A percentile compares a stretch with the other conserved stretches of the same genome.
phyloP scores from a whole-genome alignment of 2,329 filamentous ascomycete species.

The Hypoxylon sp. region DNA sequence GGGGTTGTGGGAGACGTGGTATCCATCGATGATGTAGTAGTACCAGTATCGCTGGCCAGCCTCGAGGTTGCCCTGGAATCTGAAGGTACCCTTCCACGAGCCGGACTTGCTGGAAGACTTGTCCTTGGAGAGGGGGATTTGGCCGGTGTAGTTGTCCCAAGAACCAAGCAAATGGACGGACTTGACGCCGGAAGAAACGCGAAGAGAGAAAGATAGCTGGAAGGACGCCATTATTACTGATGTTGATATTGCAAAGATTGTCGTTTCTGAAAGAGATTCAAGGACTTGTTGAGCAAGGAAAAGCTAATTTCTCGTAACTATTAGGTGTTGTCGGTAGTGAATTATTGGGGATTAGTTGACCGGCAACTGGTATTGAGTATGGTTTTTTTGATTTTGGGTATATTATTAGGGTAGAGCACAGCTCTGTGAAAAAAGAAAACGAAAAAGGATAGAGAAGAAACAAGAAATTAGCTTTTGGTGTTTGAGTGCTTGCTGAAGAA shows the following conservation, averaged over 20 bases:
- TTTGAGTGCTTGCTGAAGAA: slow-evolving; percentile 76
- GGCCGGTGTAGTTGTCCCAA: slow-evolving; percentile 96
- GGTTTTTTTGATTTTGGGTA: slow-evolving; percentile 50
- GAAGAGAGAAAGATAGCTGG: slow-evolving; percentile 95
- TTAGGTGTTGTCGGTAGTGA: slow-evolving; percentile 51
- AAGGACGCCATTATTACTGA: slow-evolving; percentile 81
- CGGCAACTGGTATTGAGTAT: slow-evolving; percentile 59
- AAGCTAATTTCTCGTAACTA: slow-evolving; percentile 65
- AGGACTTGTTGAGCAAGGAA: slow-evolving; percentile 65
- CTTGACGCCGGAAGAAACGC: slow-evolving; percentile 96
- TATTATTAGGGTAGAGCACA: slow-evolving; percentile 60
- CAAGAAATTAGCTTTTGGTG: slow-evolving; percentile 64
- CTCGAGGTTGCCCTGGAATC: slow-evolving; percentile 91
- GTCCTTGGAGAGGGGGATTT: slow-evolving; percentile 94
- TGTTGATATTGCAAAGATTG: slow-evolving; percentile 54
- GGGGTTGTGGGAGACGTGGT: slow-evolving; percentile 97
- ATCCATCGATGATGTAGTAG: slow-evolving; percentile 99
- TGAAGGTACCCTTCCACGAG: slow-evolving; percentile 95
- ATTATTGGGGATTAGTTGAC: slow-evolving; percentile 61
- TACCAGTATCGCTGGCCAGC: slow-evolving; percentile 98
- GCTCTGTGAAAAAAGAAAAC: slow-evolving; percentile 61
- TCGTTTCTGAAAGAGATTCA: slow-evolving; percentile 55
- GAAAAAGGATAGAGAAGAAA: slow-evolving; percentile 59
- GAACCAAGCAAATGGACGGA: slow-evolving; percentile 97
- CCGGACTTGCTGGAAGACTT: slow-evolving; percentile 84